Percentiles rank a stretch among this genome's conserved stretches.
phyloP scores from a whole-genome alignment of 768 basidiomycete species.

The Xerocomellus dryophilus region DNA sequence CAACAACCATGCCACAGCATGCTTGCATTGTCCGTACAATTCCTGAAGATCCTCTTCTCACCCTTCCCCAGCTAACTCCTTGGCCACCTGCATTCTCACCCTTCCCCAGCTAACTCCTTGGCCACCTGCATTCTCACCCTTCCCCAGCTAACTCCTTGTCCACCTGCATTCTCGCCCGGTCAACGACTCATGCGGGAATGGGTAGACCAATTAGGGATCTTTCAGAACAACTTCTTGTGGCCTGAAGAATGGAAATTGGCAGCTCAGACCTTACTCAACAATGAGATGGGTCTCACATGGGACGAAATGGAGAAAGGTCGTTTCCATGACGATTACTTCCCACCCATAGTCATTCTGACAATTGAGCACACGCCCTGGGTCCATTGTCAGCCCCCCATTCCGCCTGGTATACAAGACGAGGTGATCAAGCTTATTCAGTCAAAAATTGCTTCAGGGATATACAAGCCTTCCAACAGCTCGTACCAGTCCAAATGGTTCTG shows the following conservation, averaged over 20 bases:
- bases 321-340: slow-evolving; percentile 35
- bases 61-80: too few relatives aligned
- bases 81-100: too few relatives aligned
- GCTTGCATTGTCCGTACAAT: slow-evolving; percentile 29
- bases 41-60: slow-evolving; percentile 34
- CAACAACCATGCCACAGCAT: slow-evolving; percentile 28
- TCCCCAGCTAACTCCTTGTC: not conserved
- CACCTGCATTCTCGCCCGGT: not conserved
- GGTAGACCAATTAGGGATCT: not conserved
- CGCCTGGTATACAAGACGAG: slow-evolving; percentile 25
- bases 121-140: slow-evolving; percentile 13
- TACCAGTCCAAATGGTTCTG: slow-evolving; percentile 43
- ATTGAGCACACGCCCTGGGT: slow-evolving; percentile 37
- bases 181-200: not conserved
- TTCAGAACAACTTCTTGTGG: not conserved
- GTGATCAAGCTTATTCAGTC: slow-evolving; percentile 29
- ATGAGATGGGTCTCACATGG: slow-evolving; percentile 40
- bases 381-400: slow-evolving; percentile 29
- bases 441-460: slow-evolving; percentile 38
- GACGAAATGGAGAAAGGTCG: slow-evolving; percentile 34
- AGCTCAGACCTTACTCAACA: slow-evolving; percentile 26
- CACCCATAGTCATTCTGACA: slow-evolving; percentile 32
- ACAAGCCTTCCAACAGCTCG: slow-evolving; percentile 37
- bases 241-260: slow-evolving; percentile 1
- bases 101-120: too few relatives aligned